Evolutionary conservation across 345 rosid genomes (phyloP), one percentile per base, ranked within the genome.

Genomic region (Balakata baccata): DNA sequence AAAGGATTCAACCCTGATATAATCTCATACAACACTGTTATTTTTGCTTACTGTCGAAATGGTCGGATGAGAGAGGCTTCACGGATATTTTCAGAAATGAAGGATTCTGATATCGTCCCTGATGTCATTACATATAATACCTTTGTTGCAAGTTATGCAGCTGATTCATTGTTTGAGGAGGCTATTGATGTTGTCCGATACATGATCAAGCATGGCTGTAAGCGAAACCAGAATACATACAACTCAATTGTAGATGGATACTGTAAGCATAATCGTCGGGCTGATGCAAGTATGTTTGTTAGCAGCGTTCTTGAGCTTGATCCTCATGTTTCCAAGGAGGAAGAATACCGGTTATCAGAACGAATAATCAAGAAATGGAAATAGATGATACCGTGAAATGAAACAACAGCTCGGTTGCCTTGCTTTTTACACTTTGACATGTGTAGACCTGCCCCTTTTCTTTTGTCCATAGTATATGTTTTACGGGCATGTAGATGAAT

Each of bases 41-140:
- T 95, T 11, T 86, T 76, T 81, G 90, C 94, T 1, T 95, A 89
- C 75, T 95, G 98, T 79, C 86, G 92, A 82, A 95, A 95, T 64
- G 89, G 97, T 69, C 83, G 94, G 76, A 88, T 89, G 94, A 95
- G 76, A 74, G 98, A 95, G 76, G 97, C 99, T 52, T 90, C 92
- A 0, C 82, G 89, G 59, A 80, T 92, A 67, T 85, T 95, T 41
- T 81, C 90, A 14, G 94, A 92, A 82, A 87, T 95, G 92, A 81
- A 75, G 65, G 87, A 86, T 47, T 81, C 79, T 43, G 94, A 94
- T 70, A 80, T 89, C 61, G 84, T 79, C 41, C 99, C 97, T 2
- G 92, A 92, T 84, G 95, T 86, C 11, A 84, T 94, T 79, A 92
- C 97, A 1, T 94, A 88, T 74, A 94, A 92, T 78, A 94, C 97